phyloP scores from a whole-genome alignment of 768 basidiomycete species.

The Tricholomella constricta region DNA sequence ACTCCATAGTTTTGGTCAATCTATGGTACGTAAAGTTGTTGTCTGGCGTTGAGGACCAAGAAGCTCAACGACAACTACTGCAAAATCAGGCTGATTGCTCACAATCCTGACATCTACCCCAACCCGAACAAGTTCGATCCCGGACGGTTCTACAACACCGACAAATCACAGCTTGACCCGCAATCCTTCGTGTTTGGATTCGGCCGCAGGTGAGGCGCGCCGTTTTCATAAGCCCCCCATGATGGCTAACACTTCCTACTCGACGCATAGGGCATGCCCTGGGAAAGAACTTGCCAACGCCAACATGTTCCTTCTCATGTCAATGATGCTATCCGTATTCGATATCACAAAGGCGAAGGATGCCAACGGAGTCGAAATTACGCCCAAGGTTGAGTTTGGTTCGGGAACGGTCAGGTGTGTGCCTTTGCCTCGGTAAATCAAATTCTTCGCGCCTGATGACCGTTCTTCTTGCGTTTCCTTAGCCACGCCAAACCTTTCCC shows the following conservation, averaged over 20 bases:
- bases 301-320: constrained; percentile 21
- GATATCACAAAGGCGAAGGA: constrained; percentile 31
- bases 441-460: neutral
- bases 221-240: neutral
- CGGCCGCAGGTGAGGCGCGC: constrained; percentile 38
- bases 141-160: constrained; percentile 43
- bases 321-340: constrained; percentile 34
- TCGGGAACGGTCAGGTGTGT: constrained; percentile 16
- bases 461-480: neutral
- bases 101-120: constrained; percentile 35
- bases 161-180: constrained; percentile 32
- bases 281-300: constrained; percentile 34
- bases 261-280: constrained; percentile 34
- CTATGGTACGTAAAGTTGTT: constrained; percentile 24
- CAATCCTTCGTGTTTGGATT: constrained; percentile 38
- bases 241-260: neutral
- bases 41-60: neutral
- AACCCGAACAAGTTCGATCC: constrained; percentile 43
- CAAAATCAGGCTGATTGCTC: constrained; percentile 32
- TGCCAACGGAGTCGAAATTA: constrained; percentile 24
- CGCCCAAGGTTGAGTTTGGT: constrained; percentile 7
- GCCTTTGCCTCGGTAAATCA: neutral
- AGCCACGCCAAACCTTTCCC: constrained; percentile 20
- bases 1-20: constrained; percentile 36
- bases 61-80: neutral